These are phyloP conservation scores for Torulaspora quercuum DNA, from an alignment of 805 yeast genomes.

Conservation along the genomic window DNA sequence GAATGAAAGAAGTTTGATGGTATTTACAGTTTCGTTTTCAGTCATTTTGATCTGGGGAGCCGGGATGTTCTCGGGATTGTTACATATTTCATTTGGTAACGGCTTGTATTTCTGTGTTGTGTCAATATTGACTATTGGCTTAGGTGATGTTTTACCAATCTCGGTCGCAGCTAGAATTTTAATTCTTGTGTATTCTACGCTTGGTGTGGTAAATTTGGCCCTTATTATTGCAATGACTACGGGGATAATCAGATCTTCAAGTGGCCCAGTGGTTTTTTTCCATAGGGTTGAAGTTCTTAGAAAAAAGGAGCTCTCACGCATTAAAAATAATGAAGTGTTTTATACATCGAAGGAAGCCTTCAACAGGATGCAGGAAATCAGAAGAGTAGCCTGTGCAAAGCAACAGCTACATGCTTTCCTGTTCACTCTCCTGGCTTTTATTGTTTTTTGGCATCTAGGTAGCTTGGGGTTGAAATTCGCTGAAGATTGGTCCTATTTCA, in stretches of 20 bases:
- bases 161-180: conserved; percentile 54
- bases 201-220: conserved; percentile 73
- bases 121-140: conserved; percentile 73
- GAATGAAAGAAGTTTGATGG: conserved; percentile 70
- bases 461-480: conserved; percentile 56
- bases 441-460: conserved; percentile 69
- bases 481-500: conserved; percentile 72
- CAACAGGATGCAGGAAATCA: conserved; percentile 51
- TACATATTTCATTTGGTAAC: conserved; percentile 55
- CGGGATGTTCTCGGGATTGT: conserved; percentile 48
- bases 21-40: conserved; percentile 61
- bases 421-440: conserved; percentile 43
- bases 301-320: conserved; percentile 23
- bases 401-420: conserved; percentile 43
- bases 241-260: conserved; percentile 56
- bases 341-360: conserved; percentile 50
- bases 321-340: conserved; percentile 17
- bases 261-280: conserved; percentile 63
- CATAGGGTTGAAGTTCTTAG: conserved; percentile 58
- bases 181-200: conserved; percentile 57
- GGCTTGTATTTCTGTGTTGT: conserved; percentile 71
- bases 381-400: conserved; percentile 39
- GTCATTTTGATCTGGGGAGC: conserved; percentile 74
- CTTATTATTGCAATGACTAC: conserved; percentile 68
- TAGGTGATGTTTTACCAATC: conserved; percentile 67